Conservation (phyloP, 2,329 filamentous ascomycete genomes). For the Dryadomyces quercivorus region DNA sequence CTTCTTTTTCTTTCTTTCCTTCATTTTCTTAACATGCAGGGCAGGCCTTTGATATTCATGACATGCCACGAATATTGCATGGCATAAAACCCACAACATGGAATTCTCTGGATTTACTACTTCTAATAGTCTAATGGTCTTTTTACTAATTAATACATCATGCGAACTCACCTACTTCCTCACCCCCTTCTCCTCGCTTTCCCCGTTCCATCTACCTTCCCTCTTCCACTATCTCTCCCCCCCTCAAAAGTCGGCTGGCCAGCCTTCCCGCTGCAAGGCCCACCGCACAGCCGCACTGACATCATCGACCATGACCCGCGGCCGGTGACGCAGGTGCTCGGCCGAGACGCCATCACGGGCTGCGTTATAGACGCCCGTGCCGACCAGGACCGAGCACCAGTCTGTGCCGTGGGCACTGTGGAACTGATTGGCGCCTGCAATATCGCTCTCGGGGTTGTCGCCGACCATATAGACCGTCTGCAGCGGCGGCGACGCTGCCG, state of each 20-base stretch:
- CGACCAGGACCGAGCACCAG: constrained; percentile 20
- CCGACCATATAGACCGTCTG: constrained; percentile 87
- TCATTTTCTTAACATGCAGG: not conserved
- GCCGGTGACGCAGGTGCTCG: constrained; percentile 13
- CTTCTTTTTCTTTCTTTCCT: not conserved
- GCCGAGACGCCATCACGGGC: constrained; percentile 8
- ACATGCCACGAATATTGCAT: no score
- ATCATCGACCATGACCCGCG: constrained; percentile 16
- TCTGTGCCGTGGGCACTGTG: constrained; percentile 45
- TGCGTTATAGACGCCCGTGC: constrained; percentile 20
- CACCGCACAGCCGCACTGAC: constrained; percentile 18
- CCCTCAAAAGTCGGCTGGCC: constrained; percentile 8
- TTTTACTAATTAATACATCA: no score
- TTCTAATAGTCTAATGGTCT: no score
- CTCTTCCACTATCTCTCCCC: no score
- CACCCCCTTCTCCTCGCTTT: no score
- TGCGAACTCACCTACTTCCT: no score
- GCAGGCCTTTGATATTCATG: no score
- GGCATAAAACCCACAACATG: no score
- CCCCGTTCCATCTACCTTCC: no score
- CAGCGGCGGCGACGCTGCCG: constrained; percentile 29
- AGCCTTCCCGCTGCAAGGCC: constrained; percentile 19
- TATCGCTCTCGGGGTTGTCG: constrained; percentile 82
- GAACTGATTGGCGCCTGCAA: constrained; percentile 73
- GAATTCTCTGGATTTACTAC: no score